Evolutionary conservation across 805 yeast species (phyloP), one percentile per base, ranked within the genome.

Genomic region (Myxozyma mucilagina): DNA sequence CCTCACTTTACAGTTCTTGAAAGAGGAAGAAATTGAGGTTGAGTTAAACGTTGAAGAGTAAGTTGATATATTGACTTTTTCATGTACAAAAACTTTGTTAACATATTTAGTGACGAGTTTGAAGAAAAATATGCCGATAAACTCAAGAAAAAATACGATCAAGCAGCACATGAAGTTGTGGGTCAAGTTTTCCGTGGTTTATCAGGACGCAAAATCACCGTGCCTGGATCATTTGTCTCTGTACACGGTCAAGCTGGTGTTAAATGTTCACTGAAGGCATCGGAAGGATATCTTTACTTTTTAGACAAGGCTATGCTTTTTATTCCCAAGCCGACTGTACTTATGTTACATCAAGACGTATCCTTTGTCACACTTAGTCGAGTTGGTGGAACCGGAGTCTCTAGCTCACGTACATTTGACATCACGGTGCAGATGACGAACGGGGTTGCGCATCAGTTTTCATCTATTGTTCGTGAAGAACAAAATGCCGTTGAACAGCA

Each of bases 241-340:
- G 83, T 86, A 43, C 87, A 85, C 70, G 85, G 84, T 48, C 90
- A 87, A 69, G 88, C 96, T 13, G 97, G 96, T 3, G 87, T 94
- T 34, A 82, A 90, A 20, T 93, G 98, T 76, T 90, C 97, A 6
- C 82, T 90, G 68, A 94, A 93, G 75, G 98, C 98, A 0, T 87
- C 89, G 53, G 98, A 94, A 78, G 98, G 99, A 34, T 88, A 91
- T 69, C 76, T 94, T 62, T 94, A 89, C 74, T 90, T 96, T n/a
- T 81, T 94, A 61, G 99, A 94, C 67, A 89, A 90, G 75, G 89
- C 96, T 58, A 84, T 94, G 71, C 76, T 94, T 64, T 93, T 94
- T 72, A 87, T 93, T 51, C 91, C 97, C 29, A 94, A 94, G 73
- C 97, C 99, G 48, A 91, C 97, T 0, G 84, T 94, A 44, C 89